These are phyloP conservation scores for Phytophthora pisi DNA, from an alignment of 352 stramenopile species.

Conservation along the genomic window DNA sequence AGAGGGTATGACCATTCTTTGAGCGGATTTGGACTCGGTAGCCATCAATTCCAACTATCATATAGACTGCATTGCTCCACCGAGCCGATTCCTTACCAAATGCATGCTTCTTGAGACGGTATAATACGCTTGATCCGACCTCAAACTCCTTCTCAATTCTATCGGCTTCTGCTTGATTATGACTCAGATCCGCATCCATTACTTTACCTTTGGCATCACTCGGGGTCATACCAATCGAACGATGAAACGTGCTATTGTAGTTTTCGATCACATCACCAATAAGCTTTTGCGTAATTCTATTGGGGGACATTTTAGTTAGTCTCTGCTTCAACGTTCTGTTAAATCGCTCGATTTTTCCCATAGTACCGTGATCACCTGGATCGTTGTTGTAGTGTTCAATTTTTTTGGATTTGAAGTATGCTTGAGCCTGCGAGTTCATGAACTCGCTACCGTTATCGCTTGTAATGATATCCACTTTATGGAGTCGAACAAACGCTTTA, in stretches of 20 bases:
- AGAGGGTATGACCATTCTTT: slow-evolving; percentile 38
- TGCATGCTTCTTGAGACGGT: too few species aligned
- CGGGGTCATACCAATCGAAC: slow-evolving; percentile 29
- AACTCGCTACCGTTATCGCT: slow-evolving; percentile 48
- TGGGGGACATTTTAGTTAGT: slow-evolving; percentile 25
- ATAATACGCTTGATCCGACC: too few species aligned
- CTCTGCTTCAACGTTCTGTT: slow-evolving; percentile 34
- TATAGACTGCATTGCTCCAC: too few species aligned
- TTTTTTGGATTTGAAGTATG: slow-evolving; percentile 33
- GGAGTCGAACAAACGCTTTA: slow-evolving; percentile 15
- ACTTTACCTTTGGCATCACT: slow-evolving; percentile 35
- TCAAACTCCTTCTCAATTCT: too few species aligned
- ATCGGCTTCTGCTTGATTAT: too few species aligned
- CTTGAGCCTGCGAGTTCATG: slow-evolving; percentile 33
- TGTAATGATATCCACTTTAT: slow-evolving; percentile 11
- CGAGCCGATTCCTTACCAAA: too few species aligned
- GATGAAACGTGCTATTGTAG: slow-evolving; percentile 44
- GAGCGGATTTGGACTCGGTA: slow-evolving; percentile 3
- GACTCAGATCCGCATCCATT: slow-evolving; percentile 22
- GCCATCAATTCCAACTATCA: too few species aligned
- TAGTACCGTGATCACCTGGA: slow-evolving; percentile 38
- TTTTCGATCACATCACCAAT: slow-evolving; percentile 31
- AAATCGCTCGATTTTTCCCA: slow-evolving; percentile 35
- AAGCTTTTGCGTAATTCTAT: neutral
- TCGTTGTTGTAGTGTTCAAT: slow-evolving; percentile 53